Base-by-base conservation (phyloP, 1,139 yeast species). In the Debaryomyces sp. region DNA sequence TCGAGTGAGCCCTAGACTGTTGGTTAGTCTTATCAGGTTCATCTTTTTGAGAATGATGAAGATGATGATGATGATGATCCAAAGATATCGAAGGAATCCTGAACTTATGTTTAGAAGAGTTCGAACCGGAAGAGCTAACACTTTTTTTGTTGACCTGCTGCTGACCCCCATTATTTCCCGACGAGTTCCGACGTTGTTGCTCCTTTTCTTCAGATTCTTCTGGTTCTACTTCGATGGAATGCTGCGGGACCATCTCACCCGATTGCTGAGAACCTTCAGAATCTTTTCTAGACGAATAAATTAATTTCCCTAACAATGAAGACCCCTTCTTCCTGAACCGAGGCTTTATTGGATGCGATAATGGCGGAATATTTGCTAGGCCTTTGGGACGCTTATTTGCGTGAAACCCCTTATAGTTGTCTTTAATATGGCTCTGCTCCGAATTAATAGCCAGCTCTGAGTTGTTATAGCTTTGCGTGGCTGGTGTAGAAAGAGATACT, bases 261-360 rank as follows among this genome's bases (percentile, higher is more conserved):
- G 50, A 30, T 29, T 48, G 43, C 30, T 41, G 44, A 4, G 59
- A 49, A n/a, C 57, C 35, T 10, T 68, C 73, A 13, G 69, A 64
- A 40, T 76, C 80, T 52, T 76, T 73, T 29, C 80, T 46, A 41
- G 54, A 68, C 1, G 78, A 67, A 54, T 73, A 73, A 15, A 80
- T 77, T 50, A 78, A 68, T 55, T 80, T 79, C 3, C 82, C 82
- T 44, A 79, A 67, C 35, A 80, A 62, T 2, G 78, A 68, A 17
- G 69, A 63, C 43, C 75, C 71, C 60, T 76, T 75, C 55, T 73
- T 75, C 54, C 67, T 69, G 58, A 76, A 75, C 46, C 71, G 67
- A 0, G 84, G 84, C 54, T 74, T 78, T 15, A 80, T 73, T 2
- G 85, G 84, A 18, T 76, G 80, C 12, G 68, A 57, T 41, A 78